Percentiles rank a stretch among this genome's conserved stretches.
Conservation (phyloP, 441 rosid species). For the Adansonia grandidieri region DNA sequence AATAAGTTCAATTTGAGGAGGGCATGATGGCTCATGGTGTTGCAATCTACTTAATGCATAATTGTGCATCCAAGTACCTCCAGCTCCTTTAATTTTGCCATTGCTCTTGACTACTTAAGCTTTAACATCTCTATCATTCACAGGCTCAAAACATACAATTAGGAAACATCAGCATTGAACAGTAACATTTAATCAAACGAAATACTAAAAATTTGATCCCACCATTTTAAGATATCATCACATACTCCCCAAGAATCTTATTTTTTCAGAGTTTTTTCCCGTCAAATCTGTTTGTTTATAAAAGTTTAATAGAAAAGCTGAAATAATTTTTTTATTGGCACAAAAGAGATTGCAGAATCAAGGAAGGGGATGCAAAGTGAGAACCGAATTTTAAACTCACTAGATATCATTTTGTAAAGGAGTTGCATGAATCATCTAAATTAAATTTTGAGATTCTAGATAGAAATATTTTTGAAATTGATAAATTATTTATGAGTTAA, state of each 20-base stretch:
- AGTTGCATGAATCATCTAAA: too few species aligned
- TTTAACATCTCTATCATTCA: slow-evolving; percentile 26
- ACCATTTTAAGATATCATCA: not conserved
- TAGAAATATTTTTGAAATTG: too few species aligned
- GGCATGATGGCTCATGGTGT: slow-evolving; percentile 36
- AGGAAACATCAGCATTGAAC: not conserved
- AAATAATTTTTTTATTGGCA: too few species aligned
- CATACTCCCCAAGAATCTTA: not conserved
- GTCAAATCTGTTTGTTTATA: too few species aligned
- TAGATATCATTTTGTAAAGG: too few species aligned
- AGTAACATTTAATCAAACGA: not conserved
- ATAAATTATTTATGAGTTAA: too few species aligned
- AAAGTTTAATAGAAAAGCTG: too few species aligned
- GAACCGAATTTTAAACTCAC: too few species aligned
- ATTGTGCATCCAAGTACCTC: slow-evolving; percentile 17
- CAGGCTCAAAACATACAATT: not conserved
- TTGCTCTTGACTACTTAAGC: slow-evolving; percentile 27
- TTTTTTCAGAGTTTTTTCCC: too few species aligned
- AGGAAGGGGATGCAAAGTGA: too few species aligned
- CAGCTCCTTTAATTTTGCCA: slow-evolving; percentile 36
- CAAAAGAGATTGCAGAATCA: too few species aligned
- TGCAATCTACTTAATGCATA: slow-evolving; percentile 31
- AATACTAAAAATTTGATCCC: not conserved
- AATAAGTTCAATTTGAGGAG: slow-evolving; percentile 28
- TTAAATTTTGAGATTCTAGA: too few species aligned